Base-by-base conservation (phyloP, 1,284 basidiomycete genomes). In the Nidula niveotomentosa region DNA sequence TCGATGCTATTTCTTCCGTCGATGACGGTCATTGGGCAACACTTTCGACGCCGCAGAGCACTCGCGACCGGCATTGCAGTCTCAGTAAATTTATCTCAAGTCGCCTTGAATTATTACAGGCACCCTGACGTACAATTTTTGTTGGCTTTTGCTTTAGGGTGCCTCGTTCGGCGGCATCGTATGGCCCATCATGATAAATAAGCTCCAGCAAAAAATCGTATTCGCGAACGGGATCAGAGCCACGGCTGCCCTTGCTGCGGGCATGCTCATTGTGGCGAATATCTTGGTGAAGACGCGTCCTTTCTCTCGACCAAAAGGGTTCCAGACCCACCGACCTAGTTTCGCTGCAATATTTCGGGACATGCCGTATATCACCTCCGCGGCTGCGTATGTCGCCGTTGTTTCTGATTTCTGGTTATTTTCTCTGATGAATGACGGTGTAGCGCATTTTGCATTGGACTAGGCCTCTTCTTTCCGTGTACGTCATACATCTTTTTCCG, bases 1-100 rank as follows among this genome's bases (percentile, higher is more conserved):
- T 74, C 77, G 5, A 62, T 82, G 33, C 69, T 81, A n/a, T 81
- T 80, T 63, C 68, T 81, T 43, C 81, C 81, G 0, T 80, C 80
- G 3, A 65, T 83, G 53, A 75, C 70, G 51, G 71, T 82, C 58
- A 71, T 81, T 35, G 70, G 72, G 0, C 78, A 81, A 54, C 77
- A 82, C 62, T 83, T 81, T 59, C 71, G 69, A 52, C 59, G 59
- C 48, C 72, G 73, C 18, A 70, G 81, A 47, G 75, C 79, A 3
- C 68, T 82, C 49, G 80, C 78, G 6, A 81, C 73, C n/a, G 78
- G 79, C 15, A 69, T 83, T 51, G 78, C 76, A 33, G 76, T 77
- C 23, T 76, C 78, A 48, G 79, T 77, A 51, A 60, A 62, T 63
- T 41, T 47, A 36, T 34, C 15, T 23, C 23, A 23, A 23, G 23